Evolutionary conservation across 2,329 filamentous ascomycete species (phyloP).

Genomic region (Elsinoe necatrix): DNA sequence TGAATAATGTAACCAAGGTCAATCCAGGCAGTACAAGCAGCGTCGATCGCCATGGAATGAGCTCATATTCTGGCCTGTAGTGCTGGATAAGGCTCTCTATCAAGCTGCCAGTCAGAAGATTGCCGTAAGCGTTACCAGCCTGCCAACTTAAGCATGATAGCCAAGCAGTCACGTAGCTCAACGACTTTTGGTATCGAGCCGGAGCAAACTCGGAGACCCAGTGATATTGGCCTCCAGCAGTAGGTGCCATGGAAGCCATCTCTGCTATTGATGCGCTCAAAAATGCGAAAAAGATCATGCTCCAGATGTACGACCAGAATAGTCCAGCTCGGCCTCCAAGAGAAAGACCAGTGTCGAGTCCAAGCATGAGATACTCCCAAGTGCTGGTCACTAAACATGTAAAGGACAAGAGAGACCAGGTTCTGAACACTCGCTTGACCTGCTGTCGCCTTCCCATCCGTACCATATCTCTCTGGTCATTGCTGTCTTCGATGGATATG

Average conservation of each 20-base stretch:
- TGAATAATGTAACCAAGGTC: neutral
- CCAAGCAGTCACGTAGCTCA: constrained; percentile 42
- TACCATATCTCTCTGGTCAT: constrained; percentile 11
- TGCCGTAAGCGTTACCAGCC: constrained; percentile 21
- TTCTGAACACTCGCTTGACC: constrained; percentile 18
- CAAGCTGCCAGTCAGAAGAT: constrained; percentile 6
- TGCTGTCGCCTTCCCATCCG: constrained; percentile 9
- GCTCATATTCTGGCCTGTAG: constrained; percentile 12
- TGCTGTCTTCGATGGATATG: constrained; percentile 9
- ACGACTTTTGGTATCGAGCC: constrained; percentile 31
- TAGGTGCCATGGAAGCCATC: constrained; percentile 39
- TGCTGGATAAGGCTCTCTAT: constrained; percentile 5
- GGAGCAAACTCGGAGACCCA: constrained; percentile 41
- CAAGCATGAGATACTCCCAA: constrained; percentile 21
- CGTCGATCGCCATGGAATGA: constrained; percentile 12
- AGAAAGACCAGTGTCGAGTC: constrained; percentile 10
- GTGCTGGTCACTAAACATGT: constrained; percentile 20
- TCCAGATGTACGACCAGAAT: constrained; percentile 23
- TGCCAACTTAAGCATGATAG: constrained; percentile 34
- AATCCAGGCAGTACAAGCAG: constrained; percentile 3
- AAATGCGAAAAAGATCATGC: constrained; percentile 6
- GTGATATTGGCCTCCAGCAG: constrained; percentile 33
- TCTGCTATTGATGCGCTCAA: constrained; percentile 28
- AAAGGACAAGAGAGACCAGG: constrained; percentile 20
- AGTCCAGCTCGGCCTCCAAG: constrained; percentile 22